Evolutionary conservation across 306 rosid genomes (phyloP).

Genomic region (Pterocarpus santalinus): DNA sequence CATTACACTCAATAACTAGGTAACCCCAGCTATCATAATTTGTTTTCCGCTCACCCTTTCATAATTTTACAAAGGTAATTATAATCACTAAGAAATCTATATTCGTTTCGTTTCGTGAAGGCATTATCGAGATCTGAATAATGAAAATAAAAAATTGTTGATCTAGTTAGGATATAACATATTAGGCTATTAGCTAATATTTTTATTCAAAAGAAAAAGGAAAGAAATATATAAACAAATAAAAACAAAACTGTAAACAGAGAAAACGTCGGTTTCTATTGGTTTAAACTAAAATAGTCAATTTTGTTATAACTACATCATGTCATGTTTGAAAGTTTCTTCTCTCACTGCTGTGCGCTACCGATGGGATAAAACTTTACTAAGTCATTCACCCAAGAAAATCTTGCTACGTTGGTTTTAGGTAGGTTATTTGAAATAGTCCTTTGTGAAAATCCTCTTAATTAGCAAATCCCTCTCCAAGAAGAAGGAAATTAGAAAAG

Average conservation of each 20-base stretch:
- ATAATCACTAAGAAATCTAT: constrained; percentile 9
- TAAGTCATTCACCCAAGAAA: constrained; percentile 1
- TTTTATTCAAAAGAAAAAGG: no score
- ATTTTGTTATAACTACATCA: constrained; percentile 42
- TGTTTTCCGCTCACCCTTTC: not conserved
- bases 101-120: constrained; percentile 19
- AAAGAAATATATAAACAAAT: not conserved
- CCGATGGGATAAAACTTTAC: constrained; percentile 42
- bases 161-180: not conserved
- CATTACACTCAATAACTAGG: not conserved
- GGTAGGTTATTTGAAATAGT: constrained; percentile 56
- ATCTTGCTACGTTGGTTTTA: constrained; percentile 23
- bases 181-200: not conserved
- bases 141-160: not conserved
- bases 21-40: not conserved
- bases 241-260: not conserved
- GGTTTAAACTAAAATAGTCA: constrained; percentile 45
- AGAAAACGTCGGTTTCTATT: not conserved
- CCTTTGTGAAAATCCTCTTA: constrained; percentile 48
- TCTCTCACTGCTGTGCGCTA: not conserved
- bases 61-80: not conserved
- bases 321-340: constrained; percentile 53
- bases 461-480: constrained; percentile 30
- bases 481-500: constrained; percentile 35
- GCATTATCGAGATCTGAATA: not conserved